Percentiles rank a stretch among this genome's conserved stretches.
Evolutionary conservation across 306 rosid genomes (phyloP).

Genomic region (Canavalia gladiata): DNA sequence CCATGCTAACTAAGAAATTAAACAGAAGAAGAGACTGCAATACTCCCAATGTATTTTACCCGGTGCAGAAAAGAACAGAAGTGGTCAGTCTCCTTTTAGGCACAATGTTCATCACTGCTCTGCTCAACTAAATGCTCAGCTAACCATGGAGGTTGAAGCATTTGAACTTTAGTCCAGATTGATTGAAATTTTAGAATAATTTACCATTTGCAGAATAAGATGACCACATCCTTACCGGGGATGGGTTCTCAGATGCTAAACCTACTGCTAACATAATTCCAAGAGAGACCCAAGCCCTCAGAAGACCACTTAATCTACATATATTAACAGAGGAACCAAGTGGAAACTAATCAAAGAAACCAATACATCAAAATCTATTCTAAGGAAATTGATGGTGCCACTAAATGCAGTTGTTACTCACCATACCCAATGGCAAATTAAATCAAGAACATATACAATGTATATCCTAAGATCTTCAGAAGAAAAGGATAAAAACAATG

Average conservation of each 20-base stretch:
- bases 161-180: conserved; percentile 60
- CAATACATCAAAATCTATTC: conserved; percentile 46
- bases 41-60: conserved; percentile 90
- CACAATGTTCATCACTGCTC: conserved; percentile 65
- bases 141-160: conserved; percentile 61
- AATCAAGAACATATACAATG: conserved; percentile 21
- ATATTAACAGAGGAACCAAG: conserved; percentile 42
- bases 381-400: neutral
- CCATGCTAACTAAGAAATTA: conserved; percentile 58
- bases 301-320: conserved; percentile 50
- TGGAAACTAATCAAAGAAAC: conserved; percentile 51
- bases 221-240: conserved; percentile 67
- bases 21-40: conserved; percentile 70
- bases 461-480: conserved; percentile 29
- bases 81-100: conserved; percentile 81
- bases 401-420: conserved; percentile 46
- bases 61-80: conserved; percentile 79
- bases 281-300: conserved; percentile 49
- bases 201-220: conserved; percentile 56
- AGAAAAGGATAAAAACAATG: conserved; percentile 23
- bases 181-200: conserved; percentile 54
- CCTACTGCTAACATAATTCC: conserved; percentile 53
- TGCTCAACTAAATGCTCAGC: conserved; percentile 61
- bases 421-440: conserved; percentile 8
- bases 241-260: conserved; percentile 40